Evolutionary conservation across 257 asterid genomes (phyloP).

Genomic region (Forsythia viridissima): DNA sequence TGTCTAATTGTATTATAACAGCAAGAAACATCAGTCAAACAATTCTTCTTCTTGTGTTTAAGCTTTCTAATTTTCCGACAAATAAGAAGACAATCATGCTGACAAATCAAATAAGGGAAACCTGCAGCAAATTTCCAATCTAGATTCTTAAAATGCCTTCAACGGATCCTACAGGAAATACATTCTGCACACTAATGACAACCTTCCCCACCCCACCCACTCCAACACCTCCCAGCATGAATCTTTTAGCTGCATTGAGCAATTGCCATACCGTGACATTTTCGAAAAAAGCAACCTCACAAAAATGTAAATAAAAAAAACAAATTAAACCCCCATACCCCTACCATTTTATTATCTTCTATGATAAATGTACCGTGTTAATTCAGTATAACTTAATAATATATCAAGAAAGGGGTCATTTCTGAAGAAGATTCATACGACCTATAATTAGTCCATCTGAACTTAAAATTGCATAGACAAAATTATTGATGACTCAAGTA

Average conservation of each 20-base stretch:
- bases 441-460: not conserved
- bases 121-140: not conserved
- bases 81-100: not conserved
- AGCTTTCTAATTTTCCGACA: not conserved
- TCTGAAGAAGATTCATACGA: not conserved
- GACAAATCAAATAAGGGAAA: not conserved
- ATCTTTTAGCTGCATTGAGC: not conserved
- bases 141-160: not conserved
- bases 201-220: not conserved
- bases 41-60: not conserved
- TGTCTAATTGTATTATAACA: not conserved
- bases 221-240: not conserved
- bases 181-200: not conserved
- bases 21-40: not conserved
- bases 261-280: not conserved
- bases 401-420: not conserved
- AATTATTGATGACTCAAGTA: not conserved
- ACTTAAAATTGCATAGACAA: not conserved
- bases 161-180: not conserved
- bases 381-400: not conserved
- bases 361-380: not conserved
- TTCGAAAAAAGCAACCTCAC: not conserved
- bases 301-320: not conserved
- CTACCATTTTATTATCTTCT: not conserved
- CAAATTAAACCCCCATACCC: not conserved